These are phyloP conservation scores for Penicillium sp. DNA, from an alignment of 2,329 filamentous ascomycete genomes.

Conservation along the genomic window DNA sequence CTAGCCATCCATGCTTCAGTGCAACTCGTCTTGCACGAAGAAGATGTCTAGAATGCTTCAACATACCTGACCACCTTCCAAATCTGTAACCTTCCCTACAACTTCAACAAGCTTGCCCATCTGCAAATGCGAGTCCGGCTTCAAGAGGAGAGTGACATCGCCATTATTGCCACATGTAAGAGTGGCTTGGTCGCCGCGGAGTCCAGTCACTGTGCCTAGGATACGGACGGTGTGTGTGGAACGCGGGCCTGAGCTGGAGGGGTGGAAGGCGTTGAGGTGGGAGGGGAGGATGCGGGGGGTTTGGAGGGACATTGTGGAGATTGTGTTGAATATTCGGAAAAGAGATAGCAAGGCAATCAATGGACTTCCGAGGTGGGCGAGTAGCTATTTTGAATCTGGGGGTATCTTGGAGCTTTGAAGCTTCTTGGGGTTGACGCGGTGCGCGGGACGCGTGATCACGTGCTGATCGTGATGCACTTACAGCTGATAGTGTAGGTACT, in stretches of 20 bases:
- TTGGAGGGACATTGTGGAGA: conserved; percentile 66
- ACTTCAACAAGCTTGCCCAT: conserved; percentile 52
- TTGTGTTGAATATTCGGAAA: neutral
- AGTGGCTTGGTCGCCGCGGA: conserved; percentile 78
- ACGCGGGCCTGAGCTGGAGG: conserved; percentile 43
- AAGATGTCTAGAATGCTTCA: neutral
- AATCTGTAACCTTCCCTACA: conserved; percentile 50
- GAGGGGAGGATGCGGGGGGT: conserved; percentile 81
- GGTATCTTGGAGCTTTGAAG: neutral
- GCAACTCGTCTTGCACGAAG: neutral
- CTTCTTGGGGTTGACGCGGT: conserved; percentile 14
- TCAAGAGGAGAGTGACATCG: conserved; percentile 72
- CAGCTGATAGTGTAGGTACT: neutral
- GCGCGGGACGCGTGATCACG: conserved; percentile 32
- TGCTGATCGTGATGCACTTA: conserved; percentile 12
- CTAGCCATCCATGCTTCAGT: no score
- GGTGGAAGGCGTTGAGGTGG: conserved; percentile 76
- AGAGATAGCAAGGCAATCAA: neutral
- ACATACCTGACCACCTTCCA: conserved; percentile 46
- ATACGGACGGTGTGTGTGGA: conserved; percentile 74
- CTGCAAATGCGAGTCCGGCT: conserved; percentile 56
- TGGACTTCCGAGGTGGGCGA: neutral
- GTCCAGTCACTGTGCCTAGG: conserved; percentile 79
- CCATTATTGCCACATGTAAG: conserved; percentile 74
- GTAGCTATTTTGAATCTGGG: neutral